Percentiles rank a stretch among this genome's conserved stretches.
Conservation (phyloP, 73 alveolate species). For the Tetrahymena malaccensis region DNA sequence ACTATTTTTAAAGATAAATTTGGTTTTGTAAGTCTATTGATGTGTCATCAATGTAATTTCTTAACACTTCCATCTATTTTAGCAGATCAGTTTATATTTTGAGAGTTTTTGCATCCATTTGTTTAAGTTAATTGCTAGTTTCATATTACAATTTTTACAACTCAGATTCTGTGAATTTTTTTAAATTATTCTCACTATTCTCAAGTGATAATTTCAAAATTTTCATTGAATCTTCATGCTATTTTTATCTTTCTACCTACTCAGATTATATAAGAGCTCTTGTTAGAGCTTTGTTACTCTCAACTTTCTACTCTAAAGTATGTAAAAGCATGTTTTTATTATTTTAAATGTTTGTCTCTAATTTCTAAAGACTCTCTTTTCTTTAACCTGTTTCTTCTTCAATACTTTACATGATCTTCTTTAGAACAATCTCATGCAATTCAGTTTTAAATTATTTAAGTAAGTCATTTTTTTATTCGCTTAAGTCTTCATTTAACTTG, state of each 20-base stretch:
- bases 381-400: not conserved
- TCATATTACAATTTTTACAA: not conserved
- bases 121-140: not conserved
- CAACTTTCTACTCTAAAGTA: not conserved
- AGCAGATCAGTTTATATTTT: not conserved
- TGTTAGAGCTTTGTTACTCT: not conserved
- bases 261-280: not conserved
- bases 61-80: not conserved
- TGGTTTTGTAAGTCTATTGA: not conserved
- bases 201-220: not conserved
- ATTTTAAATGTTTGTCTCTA: not conserved
- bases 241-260: not conserved
- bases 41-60: not conserved
- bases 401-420: not conserved
- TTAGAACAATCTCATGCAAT: not conserved
- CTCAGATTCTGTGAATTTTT: not conserved
- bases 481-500: not conserved
- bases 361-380: not conserved
- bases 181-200: not conserved
- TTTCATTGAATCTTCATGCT: not conserved
- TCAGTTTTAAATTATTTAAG: not conserved
- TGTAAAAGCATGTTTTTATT: not conserved
- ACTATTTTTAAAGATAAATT: not conserved
- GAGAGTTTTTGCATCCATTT: not conserved
- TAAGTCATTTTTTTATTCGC: not conserved